Evolutionary conservation across 495 filamentous ascomycete genomes (phyloP).

Genomic region (Hypoxylon perforatum): DNA sequence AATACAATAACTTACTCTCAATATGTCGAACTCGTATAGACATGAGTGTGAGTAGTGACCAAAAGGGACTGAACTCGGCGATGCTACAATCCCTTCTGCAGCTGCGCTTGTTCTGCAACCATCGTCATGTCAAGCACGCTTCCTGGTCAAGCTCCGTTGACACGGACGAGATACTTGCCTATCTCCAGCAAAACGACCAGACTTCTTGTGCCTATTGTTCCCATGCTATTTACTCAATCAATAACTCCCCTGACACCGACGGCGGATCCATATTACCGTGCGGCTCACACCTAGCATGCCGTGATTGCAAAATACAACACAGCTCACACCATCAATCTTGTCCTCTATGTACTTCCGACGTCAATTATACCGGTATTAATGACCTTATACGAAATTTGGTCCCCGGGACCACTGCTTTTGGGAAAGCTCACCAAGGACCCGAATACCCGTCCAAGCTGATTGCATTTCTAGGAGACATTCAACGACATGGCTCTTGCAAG

Average conservation of each 20-base stretch:
- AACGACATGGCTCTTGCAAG: conserved; percentile 24
- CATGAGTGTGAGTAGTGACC: neutral
- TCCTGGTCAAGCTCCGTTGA: neutral
- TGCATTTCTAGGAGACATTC: conserved; percentile 1
- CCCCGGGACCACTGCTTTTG: neutral
- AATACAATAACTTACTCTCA: conserved; percentile 4
- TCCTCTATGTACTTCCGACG: neutral
- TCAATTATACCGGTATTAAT: neutral
- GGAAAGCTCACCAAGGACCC: neutral
- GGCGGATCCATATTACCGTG: neutral
- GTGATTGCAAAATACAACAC: neutral
- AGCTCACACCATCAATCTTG: neutral
- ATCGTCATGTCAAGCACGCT: conserved; percentile 40
- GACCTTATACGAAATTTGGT: neutral
- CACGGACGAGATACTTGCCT: neutral
- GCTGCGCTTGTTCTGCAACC: conserved; percentile 59
- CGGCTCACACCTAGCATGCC: conserved; percentile 3
- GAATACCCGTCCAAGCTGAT: conserved; percentile 1
- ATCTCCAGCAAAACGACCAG: conserved; percentile 2
- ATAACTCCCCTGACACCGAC: neutral
- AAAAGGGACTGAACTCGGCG: conserved; percentile 3
- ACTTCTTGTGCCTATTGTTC: conserved; percentile 1
- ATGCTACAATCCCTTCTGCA: conserved; percentile 49
- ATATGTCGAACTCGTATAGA: conserved; percentile 1
- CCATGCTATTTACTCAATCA: conserved; percentile 5